phyloP scores from a whole-genome alignment of 2,329 filamentous ascomycete species.

The Stenocarpella maydis region DNA sequence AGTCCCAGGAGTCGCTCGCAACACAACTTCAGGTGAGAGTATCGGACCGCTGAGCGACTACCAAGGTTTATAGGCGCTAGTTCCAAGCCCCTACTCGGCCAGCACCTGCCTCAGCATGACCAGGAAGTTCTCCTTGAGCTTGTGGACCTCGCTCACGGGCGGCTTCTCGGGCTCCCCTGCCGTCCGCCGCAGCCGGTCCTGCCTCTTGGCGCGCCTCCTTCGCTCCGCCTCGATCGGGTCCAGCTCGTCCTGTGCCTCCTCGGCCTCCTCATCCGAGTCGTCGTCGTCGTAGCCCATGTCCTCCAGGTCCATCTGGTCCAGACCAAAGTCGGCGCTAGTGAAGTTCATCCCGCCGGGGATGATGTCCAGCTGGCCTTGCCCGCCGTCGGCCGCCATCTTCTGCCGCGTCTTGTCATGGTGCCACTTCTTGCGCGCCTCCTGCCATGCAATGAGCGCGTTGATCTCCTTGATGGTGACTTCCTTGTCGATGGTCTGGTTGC shows the following conservation, averaged over 20 bases:
- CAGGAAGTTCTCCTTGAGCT: slow-evolving; percentile 81
- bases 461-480: slow-evolving; percentile 80
- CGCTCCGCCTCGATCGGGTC: slow-evolving; percentile 91
- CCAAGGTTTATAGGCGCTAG: not conserved
- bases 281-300: slow-evolving; percentile 82
- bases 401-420: slow-evolving; percentile 97
- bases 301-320: slow-evolving; percentile 85
- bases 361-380: slow-evolving; percentile 57
- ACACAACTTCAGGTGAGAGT: not conserved
- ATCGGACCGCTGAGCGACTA: not conserved
- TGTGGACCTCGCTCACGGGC: slow-evolving; percentile 78
- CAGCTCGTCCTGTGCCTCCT: slow-evolving; percentile 77
- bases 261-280: slow-evolving; percentile 66
- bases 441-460: slow-evolving; percentile 88
- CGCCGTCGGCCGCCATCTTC: slow-evolving; percentile 94
- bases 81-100: slow-evolving; percentile 64
- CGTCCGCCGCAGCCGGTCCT: slow-evolving; percentile 80
- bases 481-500: slow-evolving; percentile 73
- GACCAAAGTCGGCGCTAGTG: slow-evolving; percentile 84
- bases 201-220: slow-evolving; percentile 76
- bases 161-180: slow-evolving; percentile 89
- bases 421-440: slow-evolving; percentile 96
- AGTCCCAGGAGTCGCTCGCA: no score
- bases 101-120: slow-evolving; percentile 83
- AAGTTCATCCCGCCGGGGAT: slow-evolving; percentile 68